These are phyloP conservation scores for Omphalotus guepiniiformis DNA, from an alignment of 768 basidiomycete genomes.

Conservation along the genomic window DNA sequence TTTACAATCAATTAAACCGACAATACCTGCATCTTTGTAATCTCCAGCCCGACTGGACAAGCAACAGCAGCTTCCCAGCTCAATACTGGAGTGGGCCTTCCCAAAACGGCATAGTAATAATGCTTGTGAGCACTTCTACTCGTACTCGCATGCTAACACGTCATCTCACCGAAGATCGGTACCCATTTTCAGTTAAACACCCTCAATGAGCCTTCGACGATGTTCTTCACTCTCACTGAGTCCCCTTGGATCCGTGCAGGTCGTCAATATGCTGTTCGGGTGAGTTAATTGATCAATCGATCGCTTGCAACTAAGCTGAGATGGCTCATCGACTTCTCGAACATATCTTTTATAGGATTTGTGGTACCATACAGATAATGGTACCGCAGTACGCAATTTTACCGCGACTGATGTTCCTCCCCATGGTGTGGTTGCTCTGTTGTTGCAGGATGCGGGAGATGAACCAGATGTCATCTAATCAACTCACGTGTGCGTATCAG, in stretches of 20 bases:
- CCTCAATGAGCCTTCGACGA: slow-evolving; percentile 42
- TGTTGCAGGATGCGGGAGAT: slow-evolving; percentile 47
- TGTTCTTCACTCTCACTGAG: slow-evolving; percentile 59
- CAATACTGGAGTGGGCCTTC: slow-evolving; percentile 63
- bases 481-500: too few relatives aligned
- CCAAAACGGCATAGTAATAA: slow-evolving; percentile 57
- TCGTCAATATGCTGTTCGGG: slow-evolving; percentile 54
- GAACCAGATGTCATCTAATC: slow-evolving; percentile 45
- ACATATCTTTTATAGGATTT: slow-evolving; percentile 36
- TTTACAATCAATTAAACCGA: background rate
- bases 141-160: background rate
- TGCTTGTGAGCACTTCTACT: slow-evolving; percentile 42
- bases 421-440: slow-evolving; percentile 52
- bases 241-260: slow-evolving; percentile 65
- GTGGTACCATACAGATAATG: slow-evolving; percentile 54
- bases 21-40: background rate
- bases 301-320: background rate
- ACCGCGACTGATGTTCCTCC: slow-evolving; percentile 42
- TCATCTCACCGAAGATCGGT: background rate
- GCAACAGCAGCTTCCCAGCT: slow-evolving; percentile 46
- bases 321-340: background rate
- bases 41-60: slow-evolving; percentile 32
- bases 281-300: slow-evolving; percentile 23
- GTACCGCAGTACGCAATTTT: slow-evolving; percentile 47
- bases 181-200: slow-evolving; percentile 44